Base-by-base conservation (phyloP, 2,329 filamentous ascomycete genomes). In the Ascosphaera pollenicola region DNA sequence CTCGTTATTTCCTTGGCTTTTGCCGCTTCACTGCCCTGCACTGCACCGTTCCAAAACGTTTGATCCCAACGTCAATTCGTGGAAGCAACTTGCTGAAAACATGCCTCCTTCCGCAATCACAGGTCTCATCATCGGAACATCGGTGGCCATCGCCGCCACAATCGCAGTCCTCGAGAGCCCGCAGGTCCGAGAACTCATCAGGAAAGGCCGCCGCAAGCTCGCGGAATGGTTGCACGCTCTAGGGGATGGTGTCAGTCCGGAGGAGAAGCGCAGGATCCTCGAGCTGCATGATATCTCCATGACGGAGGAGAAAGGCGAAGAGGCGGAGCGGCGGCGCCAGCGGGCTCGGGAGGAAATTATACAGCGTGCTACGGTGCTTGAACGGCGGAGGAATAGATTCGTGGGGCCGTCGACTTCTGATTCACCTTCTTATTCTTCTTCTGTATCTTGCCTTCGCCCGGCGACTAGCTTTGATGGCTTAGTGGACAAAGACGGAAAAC, bases 111-210 rank as follows among this genome's bases (percentile, higher is more conserved):
- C 32, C n/a, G n/a, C 17, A 15, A 18, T 35, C 32, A 5, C 13
- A 75, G 72, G 71, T 50, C 63, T 75, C 45, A 69, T 77, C 44
- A 66, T 76, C 46, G 69, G 69, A 37, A 64, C 73, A 44, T 68
- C 68, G 35, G 62, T 75, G 32, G 59, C 75, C 41, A 65, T 75
- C 39, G 72, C 72, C 43, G 70, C 73, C 15, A 68, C 70, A 10
- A 64, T 75, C 38, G 72, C 72, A 39, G 65, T 73, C 36, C 73
- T 75, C 53, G 69, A 76, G 51, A 73, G 67, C 32, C 72, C 72
- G 1, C 66, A 75, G 49, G 62, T 76, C 42, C 63, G 69, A 52
- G 61, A 65, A 63, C 76, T 72, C 72, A 56, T 76, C 39, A 63
- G 71, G 41, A 63, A 68, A 41, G 70, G 69, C 40, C 67, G 72